A percentile compares a stretch with the other conserved stretches of the same genome.
Evolutionary conservation across 192 early-diverging fungal species (phyloP).

Genomic region (Paraglomus brasilianum): DNA sequence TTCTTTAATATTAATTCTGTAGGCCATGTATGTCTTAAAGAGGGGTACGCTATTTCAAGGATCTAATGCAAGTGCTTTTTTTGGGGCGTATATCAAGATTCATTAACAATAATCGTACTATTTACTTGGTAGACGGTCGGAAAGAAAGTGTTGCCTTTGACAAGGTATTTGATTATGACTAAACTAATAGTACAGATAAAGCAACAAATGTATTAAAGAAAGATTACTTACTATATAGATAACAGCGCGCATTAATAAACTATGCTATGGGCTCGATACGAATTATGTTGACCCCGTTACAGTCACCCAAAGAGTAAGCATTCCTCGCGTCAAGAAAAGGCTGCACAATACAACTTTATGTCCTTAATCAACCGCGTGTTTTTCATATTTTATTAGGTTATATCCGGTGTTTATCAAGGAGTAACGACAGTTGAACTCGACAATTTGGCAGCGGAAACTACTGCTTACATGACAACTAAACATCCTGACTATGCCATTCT

Average conservation of each 20-base stretch:
- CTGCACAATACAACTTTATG: not conserved
- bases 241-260: conserved; percentile 90
- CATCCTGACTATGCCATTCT: conserved; percentile 98
- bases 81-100: not conserved
- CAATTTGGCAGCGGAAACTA: conserved; percentile 88
- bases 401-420: conserved; percentile 83
- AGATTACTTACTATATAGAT: conserved; percentile 45
- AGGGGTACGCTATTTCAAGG: conserved; percentile 3
- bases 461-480: conserved; percentile 86
- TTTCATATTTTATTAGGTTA: conserved; percentile 55
- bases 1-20: not conserved
- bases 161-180: conserved; percentile 59
- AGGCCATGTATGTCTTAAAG: conserved; percentile 18
- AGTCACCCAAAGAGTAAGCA: conserved; percentile 90
- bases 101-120: not conserved
- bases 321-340: not conserved
- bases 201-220: not conserved
- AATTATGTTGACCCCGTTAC: conserved; percentile 95
- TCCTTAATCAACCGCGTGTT: not conserved
- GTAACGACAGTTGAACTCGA: conserved; percentile 86
- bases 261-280: conserved; percentile 93
- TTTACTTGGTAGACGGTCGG: conserved; percentile 65
- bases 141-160: conserved; percentile 95
- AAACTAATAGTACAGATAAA: not conserved
- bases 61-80: not conserved